These are phyloP conservation scores for Acer yangbiense DNA, from an alignment of 345 rosid species.

Conservation along the genomic window DNA sequence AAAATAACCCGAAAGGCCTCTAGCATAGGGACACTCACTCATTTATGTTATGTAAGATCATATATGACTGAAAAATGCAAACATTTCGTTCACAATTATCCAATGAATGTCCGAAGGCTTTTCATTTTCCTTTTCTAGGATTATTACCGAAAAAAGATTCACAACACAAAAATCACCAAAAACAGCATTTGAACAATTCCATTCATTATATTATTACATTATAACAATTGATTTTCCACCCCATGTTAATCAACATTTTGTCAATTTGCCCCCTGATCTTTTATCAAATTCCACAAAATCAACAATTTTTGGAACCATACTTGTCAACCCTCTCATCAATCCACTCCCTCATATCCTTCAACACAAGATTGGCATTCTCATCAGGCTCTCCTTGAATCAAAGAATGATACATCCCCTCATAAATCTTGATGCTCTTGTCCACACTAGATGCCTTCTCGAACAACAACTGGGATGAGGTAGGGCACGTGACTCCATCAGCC, in stretches of 20 bases:
- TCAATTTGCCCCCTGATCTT: not conserved
- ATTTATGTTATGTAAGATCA: too few species aligned
- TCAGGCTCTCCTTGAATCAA: slow-evolving; percentile 93
- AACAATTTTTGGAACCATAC: slow-evolving; percentile 43
- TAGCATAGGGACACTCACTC: too few species aligned
- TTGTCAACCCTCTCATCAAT: slow-evolving; percentile 78
- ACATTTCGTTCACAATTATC: too few species aligned
- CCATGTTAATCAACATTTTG: not conserved
- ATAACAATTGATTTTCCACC: not conserved
- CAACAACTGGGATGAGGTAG: slow-evolving; percentile 66
- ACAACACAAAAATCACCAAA: not conserved
- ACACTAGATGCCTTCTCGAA: slow-evolving; percentile 72
- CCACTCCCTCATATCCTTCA: slow-evolving; percentile 97
- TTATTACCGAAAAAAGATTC: too few species aligned
- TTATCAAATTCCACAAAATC: not conserved
- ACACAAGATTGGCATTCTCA: slow-evolving; percentile 63
- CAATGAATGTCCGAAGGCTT: too few species aligned
- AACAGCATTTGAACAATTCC: not conserved
- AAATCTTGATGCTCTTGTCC: slow-evolving; percentile 81
- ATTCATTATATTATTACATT: not conserved
- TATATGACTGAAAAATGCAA: too few species aligned
- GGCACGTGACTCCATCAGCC: slow-evolving; percentile 78
- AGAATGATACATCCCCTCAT: slow-evolving; percentile 96
- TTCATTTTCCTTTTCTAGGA: too few species aligned
- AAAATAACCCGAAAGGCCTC: too few species aligned